Evolutionary conservation across 192 early-diverging fungal species (phyloP).

Genomic region (Backusella australiensis): DNA sequence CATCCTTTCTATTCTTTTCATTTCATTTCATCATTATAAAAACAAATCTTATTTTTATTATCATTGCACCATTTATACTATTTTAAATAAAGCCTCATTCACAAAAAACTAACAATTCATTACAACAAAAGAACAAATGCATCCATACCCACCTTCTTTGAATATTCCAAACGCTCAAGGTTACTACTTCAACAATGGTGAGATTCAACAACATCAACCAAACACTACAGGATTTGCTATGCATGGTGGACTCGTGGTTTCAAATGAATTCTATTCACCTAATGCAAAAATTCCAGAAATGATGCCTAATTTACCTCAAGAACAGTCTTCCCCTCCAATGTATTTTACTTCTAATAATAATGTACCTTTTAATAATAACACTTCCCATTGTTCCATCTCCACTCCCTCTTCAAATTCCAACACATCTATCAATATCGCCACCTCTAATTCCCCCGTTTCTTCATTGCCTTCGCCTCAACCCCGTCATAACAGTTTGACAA

Average conservation of each 20-base stretch:
- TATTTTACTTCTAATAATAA: neutral
- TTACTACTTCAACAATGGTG: neutral
- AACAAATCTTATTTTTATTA: neutral
- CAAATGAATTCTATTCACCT: neutral
- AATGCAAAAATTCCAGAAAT: neutral
- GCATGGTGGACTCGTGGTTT: neutral
- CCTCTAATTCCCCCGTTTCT: neutral
- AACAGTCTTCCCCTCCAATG: neutral
- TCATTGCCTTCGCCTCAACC: neutral
- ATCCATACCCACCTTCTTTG: neutral
- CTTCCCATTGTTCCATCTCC: neutral
- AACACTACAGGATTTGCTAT: neutral
- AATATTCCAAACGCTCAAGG: neutral
- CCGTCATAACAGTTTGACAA: neutral
- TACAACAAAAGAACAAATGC: neutral
- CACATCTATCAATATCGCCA: neutral
- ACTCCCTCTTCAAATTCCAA: neutral
- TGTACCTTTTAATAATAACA: neutral
- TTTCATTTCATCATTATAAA: neutral
- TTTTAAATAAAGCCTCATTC: neutral
- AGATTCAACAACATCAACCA: neutral
- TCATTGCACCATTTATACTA: neutral
- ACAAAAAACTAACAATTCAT: neutral
- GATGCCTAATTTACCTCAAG: constrained; percentile 1
- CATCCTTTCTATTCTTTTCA: neutral